Percentiles rank a stretch among this genome's conserved stretches.
phyloP scores from a whole-genome alignment of 2,329 filamentous ascomycete genomes.

The Penicillium brasilianum region DNA sequence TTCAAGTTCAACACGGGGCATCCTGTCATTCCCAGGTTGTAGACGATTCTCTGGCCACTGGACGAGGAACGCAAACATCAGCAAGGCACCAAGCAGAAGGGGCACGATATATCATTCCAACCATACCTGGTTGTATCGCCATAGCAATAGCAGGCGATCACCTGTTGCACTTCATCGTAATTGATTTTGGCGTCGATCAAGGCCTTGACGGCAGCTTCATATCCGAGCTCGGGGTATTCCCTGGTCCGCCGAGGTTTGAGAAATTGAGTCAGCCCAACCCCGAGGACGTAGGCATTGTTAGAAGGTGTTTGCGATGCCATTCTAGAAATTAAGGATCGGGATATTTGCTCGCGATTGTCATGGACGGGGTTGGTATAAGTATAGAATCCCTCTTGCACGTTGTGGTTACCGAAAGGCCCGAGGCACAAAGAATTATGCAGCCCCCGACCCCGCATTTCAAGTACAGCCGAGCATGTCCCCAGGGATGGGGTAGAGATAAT shows the following conservation, averaged over 20 bases:
- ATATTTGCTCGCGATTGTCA: not conserved
- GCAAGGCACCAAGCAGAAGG: not conserved
- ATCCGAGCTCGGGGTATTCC: slow-evolving; percentile 81
- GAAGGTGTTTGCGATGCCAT: slow-evolving; percentile 7
- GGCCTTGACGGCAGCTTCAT: slow-evolving; percentile 87
- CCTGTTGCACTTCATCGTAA: slow-evolving; percentile 94
- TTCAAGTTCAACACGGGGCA: slow-evolving; percentile 98
- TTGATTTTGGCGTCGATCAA: slow-evolving; percentile 77
- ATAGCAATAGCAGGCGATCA: slow-evolving; percentile 94
- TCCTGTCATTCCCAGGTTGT: slow-evolving; percentile 75
- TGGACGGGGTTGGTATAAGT: not conserved
- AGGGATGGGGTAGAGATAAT: not conserved
- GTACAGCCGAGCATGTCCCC: not conserved
- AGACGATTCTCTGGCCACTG: slow-evolving; percentile 3
- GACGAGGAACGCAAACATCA: slow-evolving; percentile 52
- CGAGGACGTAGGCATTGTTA: slow-evolving; percentile 75
- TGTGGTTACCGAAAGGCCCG: slow-evolving; percentile 9
- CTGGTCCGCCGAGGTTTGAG: slow-evolving; percentile 94
- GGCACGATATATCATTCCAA: not conserved
- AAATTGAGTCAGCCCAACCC: slow-evolving; percentile 98
- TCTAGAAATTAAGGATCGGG: not conserved
- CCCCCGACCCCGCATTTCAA: slow-evolving; percentile 9
- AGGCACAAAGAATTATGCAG: slow-evolving; percentile 3
- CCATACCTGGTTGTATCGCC: slow-evolving; percentile 73
- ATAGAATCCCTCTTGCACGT: not conserved